Evolutionary conservation across 129 eudicot genomes (phyloP), one percentile per base, ranked within the genome.

Genomic region (Pseudognaphalium luteoalbum): DNA sequence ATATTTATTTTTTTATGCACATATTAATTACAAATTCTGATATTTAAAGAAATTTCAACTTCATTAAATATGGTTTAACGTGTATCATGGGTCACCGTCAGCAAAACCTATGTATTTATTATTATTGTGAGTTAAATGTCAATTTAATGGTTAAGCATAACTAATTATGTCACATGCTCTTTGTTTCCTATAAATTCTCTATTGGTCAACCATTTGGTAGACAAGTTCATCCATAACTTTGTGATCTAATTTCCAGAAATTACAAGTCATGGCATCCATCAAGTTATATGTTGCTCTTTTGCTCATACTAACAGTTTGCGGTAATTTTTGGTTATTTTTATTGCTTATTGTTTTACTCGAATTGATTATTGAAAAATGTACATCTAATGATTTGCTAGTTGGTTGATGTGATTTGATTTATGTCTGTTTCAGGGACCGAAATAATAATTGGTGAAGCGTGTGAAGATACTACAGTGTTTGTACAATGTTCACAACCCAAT

Each of bases 211-310:
- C 70, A 66, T 66, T 14, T 66, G 25, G 44, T 32, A 33, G 11
- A 14, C 17, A 65, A 30, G 1, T 15, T 29, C 64, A 56, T 14
- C 68, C 34, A 63, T 14, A 20, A 58, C 20, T 25, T 58, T 29
- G 19, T 29, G 37, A 42, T 63, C 4, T 2, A 2, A 28, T 33
- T 33, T 30, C 22, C 6, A 19, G 5, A 71, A 32, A 72, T 5
- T 59, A n/a, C 20, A 58, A 58, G 57, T 0, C 3, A 72, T 72
- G 76, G 22, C 67, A 12, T 56, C 76, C 54, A 57, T 56, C 52
- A 72, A 72, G 52, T 35, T 71, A 72, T 72, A 72, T 22, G n/a
- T 72, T 72, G 51, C 67, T 72, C 66, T 72, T 72, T 6, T 72
- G 34, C 29, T 72, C 34, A 6, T 72, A 34, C n/a, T 34, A 4